Evolutionary conservation across 1,284 basidiomycete genomes (phyloP).

Genomic region (Gymnopus androsaceus): DNA sequence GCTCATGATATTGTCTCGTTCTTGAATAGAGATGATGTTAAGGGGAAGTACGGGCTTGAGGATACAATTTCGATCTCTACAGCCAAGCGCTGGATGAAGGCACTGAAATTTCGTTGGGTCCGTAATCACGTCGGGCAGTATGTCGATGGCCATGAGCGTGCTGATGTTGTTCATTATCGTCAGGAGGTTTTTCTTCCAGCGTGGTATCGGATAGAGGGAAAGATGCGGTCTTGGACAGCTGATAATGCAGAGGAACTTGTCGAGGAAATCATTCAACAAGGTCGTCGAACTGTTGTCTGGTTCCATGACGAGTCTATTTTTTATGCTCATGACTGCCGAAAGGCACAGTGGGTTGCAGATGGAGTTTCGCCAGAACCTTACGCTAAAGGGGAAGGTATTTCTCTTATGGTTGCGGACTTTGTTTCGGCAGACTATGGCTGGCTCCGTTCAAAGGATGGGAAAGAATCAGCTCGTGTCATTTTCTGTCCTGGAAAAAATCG

Average conservation of each 20-base stretch:
- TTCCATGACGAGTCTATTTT: slow-evolving; percentile 34
- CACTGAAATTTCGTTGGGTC: too few relatives aligned
- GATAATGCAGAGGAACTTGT: not conserved
- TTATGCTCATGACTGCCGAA: slow-evolving; percentile 33
- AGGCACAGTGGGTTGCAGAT: not conserved
- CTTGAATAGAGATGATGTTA: too few relatives aligned
- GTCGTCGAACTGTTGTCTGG: slow-evolving; percentile 20
- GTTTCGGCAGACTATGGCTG: slow-evolving; percentile 33
- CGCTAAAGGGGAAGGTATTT: too few relatives aligned
- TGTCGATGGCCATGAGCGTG: too few relatives aligned
- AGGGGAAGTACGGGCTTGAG: too few relatives aligned
- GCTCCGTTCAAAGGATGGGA: slow-evolving; percentile 25
- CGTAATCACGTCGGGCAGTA: too few relatives aligned
- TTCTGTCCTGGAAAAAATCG: slow-evolving; percentile 28
- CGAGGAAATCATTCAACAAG: not conserved
- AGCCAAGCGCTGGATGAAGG: too few relatives aligned
- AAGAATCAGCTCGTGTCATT: not conserved
- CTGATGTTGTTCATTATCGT: not conserved
- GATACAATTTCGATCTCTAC: too few relatives aligned
- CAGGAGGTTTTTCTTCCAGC: not conserved
- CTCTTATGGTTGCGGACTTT: slow-evolving; percentile 31
- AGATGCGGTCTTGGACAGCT: not conserved
- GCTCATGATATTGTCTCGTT: too few relatives aligned
- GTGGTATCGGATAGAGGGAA: not conserved
- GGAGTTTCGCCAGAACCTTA: not conserved